These are phyloP conservation scores for Naganishia randhawae DNA, from an alignment of 768 basidiomycete genomes.

Conservation along the genomic window DNA sequence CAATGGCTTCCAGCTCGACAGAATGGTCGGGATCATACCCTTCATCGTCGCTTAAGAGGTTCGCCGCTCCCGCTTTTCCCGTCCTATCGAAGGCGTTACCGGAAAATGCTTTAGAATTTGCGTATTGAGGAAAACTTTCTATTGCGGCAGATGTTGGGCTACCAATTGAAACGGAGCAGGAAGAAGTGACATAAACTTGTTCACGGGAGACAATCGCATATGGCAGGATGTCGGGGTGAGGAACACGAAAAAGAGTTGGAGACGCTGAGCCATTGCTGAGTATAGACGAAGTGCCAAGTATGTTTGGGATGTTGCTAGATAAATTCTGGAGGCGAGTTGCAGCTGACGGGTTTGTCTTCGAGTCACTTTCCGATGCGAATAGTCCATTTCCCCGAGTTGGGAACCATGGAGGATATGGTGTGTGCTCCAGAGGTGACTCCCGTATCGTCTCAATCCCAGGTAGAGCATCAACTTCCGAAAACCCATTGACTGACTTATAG, in stretches of 20 bases:
- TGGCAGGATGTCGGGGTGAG: neutral
- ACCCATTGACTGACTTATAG: neutral
- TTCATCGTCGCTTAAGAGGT: neutral
- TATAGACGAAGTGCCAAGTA: neutral
- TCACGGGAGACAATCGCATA: slow-evolving; percentile 8
- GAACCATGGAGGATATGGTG: too few relatives aligned
- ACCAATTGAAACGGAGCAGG: neutral
- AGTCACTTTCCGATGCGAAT: too few relatives aligned
- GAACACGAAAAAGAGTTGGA: neutral
- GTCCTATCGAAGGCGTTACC: neutral
- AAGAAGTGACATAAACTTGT: neutral
- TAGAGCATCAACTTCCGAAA: neutral
- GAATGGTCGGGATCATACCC: neutral
- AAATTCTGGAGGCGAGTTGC: neutral
- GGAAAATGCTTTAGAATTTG: too few relatives aligned
- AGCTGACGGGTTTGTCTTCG: neutral
- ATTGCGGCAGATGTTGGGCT: neutral
- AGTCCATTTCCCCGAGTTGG: too few relatives aligned
- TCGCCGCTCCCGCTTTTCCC: neutral
- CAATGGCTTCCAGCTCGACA: too few relatives aligned
- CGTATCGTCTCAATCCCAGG: too few relatives aligned
- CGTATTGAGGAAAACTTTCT: neutral
- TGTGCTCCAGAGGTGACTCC: too few relatives aligned
- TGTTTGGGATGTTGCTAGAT: neutral
- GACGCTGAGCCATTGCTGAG: neutral